phyloP scores from a whole-genome alignment of 1,284 basidiomycete genomes.

The Leccinum subfulvum region DNA sequence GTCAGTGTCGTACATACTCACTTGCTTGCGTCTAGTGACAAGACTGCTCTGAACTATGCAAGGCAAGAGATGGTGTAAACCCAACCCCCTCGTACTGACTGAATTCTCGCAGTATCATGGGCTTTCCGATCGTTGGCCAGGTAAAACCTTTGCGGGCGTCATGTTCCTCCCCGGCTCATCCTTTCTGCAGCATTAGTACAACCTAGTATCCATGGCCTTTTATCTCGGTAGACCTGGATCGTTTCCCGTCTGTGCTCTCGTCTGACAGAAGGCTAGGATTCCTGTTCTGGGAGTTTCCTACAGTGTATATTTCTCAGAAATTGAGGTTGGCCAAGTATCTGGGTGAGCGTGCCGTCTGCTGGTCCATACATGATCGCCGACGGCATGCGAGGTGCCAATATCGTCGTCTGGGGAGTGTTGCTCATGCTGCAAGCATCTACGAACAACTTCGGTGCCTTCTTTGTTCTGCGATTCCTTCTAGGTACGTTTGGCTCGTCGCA shows the following conservation, averaged over 20 bases:
- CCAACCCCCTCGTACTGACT: conserved; percentile 3
- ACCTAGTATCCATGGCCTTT: conserved; percentile 66
- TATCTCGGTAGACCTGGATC: conserved; percentile 21
- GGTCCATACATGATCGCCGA: not conserved
- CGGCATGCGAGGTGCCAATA: conserved; percentile 47
- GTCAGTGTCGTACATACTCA: conserved; percentile 3
- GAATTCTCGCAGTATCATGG: conserved; percentile 52
- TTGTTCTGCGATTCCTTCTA: conserved; percentile 59
- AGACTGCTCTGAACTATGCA: conserved; percentile 67
- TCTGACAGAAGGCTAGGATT: conserved; percentile 42
- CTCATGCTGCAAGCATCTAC: conserved; percentile 62
- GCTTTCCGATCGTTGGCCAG: conserved; percentile 61
- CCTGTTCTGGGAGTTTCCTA: conserved; percentile 65
- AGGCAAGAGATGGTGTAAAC: conserved; percentile 37
- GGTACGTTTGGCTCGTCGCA: conserved; percentile 35
- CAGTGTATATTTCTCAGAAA: conserved; percentile 64
- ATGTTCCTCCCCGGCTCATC: conserved; percentile 9
- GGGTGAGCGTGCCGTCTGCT: conserved; percentile 35
- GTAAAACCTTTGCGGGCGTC: conserved; percentile 31
- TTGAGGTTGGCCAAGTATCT: conserved; percentile 61
- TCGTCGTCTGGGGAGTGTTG: conserved; percentile 59
- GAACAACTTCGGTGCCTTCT: conserved; percentile 58
- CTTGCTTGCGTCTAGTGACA: conserved; percentile 45
- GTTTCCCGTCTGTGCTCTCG: not conserved
- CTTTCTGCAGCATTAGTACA: conserved; percentile 46